Conservation (phyloP, 2,329 filamentous ascomycete genomes). For the Drechslera avenae region DNA sequence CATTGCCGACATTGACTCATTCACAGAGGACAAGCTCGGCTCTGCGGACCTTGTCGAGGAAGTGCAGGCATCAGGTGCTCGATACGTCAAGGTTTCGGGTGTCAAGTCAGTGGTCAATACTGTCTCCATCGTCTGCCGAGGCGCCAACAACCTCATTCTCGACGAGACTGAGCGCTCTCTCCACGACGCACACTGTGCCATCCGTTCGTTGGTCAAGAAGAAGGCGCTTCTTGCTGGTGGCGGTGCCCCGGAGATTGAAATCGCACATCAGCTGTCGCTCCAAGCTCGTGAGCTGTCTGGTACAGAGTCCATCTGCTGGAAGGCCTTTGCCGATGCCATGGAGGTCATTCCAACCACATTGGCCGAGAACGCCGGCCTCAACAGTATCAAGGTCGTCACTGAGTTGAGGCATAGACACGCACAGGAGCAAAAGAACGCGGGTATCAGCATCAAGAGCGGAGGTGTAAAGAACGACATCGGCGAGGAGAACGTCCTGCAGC, state of each 20-base stretch:
- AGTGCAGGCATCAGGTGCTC: slow-evolving; percentile 81
- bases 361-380: slow-evolving; percentile 95
- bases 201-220: slow-evolving; percentile 98
- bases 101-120: slow-evolving; percentile 84
- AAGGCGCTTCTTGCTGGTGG: slow-evolving; percentile 97
- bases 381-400: slow-evolving; percentile 98
- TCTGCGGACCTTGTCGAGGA: slow-evolving; percentile 94
- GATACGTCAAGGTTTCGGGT: slow-evolving; percentile 93
- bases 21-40: slow-evolving; percentile 97
- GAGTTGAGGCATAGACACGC: slow-evolving; percentile 93
- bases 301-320: slow-evolving; percentile 98
- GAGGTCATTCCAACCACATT: slow-evolving; percentile 96
- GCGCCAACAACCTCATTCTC: slow-evolving; percentile 90
- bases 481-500: slow-evolving; percentile 96
- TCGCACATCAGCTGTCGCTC: slow-evolving; percentile 83
- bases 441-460: slow-evolving; percentile 96
- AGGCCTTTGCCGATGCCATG: slow-evolving; percentile 96
- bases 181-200: slow-evolving; percentile 96
- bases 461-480: slow-evolving; percentile 97
- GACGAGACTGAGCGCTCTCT: slow-evolving; percentile 97
- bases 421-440: slow-evolving; percentile 92
- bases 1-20: slow-evolving; percentile 96
- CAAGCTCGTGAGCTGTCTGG: slow-evolving; percentile 82
- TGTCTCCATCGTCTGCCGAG: slow-evolving; percentile 90
- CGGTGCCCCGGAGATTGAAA: slow-evolving; percentile 95